phyloP scores from a whole-genome alignment of 129 eudicot species.

The Arctium minus region DNA sequence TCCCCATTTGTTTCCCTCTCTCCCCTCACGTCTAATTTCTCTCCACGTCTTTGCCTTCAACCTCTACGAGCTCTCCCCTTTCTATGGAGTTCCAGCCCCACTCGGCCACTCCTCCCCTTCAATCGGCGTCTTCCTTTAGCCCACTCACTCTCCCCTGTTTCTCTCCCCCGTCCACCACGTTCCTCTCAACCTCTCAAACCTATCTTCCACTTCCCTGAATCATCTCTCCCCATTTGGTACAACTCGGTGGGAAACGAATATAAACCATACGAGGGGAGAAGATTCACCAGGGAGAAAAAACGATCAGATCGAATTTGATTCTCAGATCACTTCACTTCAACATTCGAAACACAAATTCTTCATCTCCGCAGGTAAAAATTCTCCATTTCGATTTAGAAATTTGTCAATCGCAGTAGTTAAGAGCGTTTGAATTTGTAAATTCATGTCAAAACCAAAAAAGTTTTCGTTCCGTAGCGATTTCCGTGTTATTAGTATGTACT shows the following conservation, averaged over 20 bases:
- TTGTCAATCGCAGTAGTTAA: neutral
- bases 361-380: constrained; percentile 15
- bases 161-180: no score
- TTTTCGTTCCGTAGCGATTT: constrained; percentile 37
- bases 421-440: neutral
- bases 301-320: constrained; percentile 27
- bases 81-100: no score
- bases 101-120: no score
- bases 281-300: constrained; percentile 9
- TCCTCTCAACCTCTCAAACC: no score
- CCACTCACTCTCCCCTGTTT: no score
- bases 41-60: no score
- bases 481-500: constrained; percentile 46
- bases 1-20: no score
- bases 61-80: no score
- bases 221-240: neutral
- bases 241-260: neutral
- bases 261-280: neutral
- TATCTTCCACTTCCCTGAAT: no score
- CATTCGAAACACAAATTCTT: constrained; percentile 17
- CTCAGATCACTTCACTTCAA: constrained; percentile 22
- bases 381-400: neutral
- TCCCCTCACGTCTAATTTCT: no score
- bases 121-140: no score
- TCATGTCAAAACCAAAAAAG: constrained; percentile 42